Percentiles rank a stretch among this genome's conserved stretches.
phyloP scores from a whole-genome alignment of 2,329 filamentous ascomycete genomes.

The Colletotrichum tropicicola region DNA sequence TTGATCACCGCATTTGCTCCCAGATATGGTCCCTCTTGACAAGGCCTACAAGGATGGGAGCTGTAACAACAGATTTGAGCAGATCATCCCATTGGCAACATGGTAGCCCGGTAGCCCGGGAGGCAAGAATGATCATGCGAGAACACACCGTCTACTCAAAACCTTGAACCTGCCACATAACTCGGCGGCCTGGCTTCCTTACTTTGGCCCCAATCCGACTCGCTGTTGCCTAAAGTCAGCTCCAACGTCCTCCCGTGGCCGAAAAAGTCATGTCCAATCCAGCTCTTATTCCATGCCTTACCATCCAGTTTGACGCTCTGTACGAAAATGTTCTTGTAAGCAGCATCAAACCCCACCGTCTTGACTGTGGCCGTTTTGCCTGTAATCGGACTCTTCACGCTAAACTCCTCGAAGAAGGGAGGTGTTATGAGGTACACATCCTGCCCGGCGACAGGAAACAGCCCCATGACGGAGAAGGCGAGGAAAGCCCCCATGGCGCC shows the following conservation, averaged over 20 bases:
- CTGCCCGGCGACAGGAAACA: constrained; percentile 67
- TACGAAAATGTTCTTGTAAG: constrained; percentile 64
- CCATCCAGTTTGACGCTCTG: constrained; percentile 67
- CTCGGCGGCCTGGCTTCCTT: constrained; percentile 62
- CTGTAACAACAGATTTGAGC: background rate
- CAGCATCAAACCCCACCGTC: constrained; percentile 64
- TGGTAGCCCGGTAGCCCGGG: too few species aligned
- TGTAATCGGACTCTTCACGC: constrained; percentile 58
- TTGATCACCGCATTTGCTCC: background rate
- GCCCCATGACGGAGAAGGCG: constrained; percentile 64
- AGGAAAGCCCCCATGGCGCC: constrained; percentile 71
- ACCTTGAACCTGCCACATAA: constrained; percentile 10
- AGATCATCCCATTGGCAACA: too few species aligned
- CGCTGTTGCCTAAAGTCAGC: constrained; percentile 56
- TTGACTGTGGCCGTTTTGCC: constrained; percentile 65
- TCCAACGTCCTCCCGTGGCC: constrained; percentile 64
- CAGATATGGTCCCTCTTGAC: background rate
- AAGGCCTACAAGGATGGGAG: background rate
- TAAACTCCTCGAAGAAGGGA: constrained; percentile 67
- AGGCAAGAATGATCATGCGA: too few species aligned
- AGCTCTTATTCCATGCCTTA: constrained; percentile 62
- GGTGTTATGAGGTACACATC: constrained; percentile 71
- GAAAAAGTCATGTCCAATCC: constrained; percentile 70
- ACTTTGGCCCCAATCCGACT: constrained; percentile 63
- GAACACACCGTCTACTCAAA: too few species aligned